Evolutionary conservation across 176 grass and related monocot species (phyloP).

Genomic region (Avena eriantha): DNA sequence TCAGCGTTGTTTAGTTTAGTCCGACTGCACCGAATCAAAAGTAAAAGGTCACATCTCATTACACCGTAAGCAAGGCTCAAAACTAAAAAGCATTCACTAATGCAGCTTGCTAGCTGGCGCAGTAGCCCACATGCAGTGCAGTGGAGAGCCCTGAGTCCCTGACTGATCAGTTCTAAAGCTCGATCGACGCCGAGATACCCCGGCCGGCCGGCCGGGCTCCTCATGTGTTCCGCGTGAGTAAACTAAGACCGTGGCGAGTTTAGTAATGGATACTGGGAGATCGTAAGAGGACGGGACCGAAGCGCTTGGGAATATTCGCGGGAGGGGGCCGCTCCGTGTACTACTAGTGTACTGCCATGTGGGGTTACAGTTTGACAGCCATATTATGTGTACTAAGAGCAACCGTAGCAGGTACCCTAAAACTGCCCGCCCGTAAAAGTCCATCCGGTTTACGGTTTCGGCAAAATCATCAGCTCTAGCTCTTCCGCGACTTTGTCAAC

Average conservation of each 20-base stretch:
- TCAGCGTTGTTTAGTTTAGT: conserved; percentile 31
- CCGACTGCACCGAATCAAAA: background rate
- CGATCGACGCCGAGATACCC: too few species aligned
- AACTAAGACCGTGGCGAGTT: conserved; percentile 43
- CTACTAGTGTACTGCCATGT: background rate
- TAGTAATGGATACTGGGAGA: background rate
- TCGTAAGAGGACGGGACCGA: background rate
- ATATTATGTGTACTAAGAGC: too few species aligned
- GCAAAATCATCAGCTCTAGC: too few species aligned
- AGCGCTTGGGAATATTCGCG: background rate
- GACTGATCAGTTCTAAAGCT: too few species aligned
- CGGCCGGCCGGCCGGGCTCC: background rate
- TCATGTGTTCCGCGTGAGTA: conserved; percentile 40
- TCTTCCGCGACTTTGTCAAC: too few species aligned
- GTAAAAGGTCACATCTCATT: background rate
- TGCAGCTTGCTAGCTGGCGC: background rate
- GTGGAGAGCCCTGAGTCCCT: too few species aligned
- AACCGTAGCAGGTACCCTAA: too few species aligned
- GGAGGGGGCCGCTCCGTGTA: too few species aligned
- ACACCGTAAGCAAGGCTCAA: background rate
- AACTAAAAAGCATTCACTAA: background rate
- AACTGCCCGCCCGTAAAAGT: too few species aligned
- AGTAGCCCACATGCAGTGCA: conserved; percentile 24
- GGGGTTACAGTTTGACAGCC: background rate
- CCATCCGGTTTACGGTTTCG: too few species aligned